Percentiles rank a stretch among this genome's conserved stretches.
Evolutionary conservation across 768 basidiomycete species (phyloP).

Genomic region (Suillus variegatus): DNA sequence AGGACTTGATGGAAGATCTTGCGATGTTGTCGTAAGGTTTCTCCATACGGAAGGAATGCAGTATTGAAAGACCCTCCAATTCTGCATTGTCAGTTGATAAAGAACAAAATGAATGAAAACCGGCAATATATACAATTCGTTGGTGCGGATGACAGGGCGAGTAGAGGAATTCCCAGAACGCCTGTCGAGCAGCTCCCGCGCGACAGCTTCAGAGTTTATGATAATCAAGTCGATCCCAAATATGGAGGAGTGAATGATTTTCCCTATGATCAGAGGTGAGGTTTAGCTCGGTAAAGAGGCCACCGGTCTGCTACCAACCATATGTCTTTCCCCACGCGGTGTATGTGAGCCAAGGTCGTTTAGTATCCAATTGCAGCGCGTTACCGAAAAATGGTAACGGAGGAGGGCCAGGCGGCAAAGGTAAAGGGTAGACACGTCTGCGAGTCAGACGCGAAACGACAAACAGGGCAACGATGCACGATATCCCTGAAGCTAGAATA

Average conservation of each 20-base stretch:
- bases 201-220: conserved; percentile 34
- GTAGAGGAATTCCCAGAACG: conserved; percentile 41
- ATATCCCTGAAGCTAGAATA: not conserved
- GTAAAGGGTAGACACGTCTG: not conserved
- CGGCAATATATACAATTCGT: not conserved
- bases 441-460: not conserved
- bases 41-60: conserved; percentile 9
- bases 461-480: not conserved
- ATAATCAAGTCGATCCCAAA: conserved; percentile 32
- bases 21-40: conserved; percentile 25
- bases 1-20: conserved; percentile 26
- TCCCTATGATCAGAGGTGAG: conserved; percentile 15
- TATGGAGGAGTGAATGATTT: conserved; percentile 31
- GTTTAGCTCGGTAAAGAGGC: not conserved
- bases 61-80: conserved; percentile 6
- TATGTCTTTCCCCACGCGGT: conserved; percentile 42
- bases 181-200: conserved; percentile 38
- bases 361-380: conserved; percentile 43
- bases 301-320: conserved; percentile 34
- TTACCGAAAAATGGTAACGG: conserved; percentile 52
- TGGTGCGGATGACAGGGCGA: conserved; percentile 23
- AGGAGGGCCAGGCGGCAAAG: conserved; percentile 49
- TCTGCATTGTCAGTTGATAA: not conserved
- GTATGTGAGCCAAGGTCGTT: conserved; percentile 43
- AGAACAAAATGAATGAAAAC: not conserved